phyloP scores from a whole-genome alignment of 441 rosid genomes.

The Daphne laureola region DNA sequence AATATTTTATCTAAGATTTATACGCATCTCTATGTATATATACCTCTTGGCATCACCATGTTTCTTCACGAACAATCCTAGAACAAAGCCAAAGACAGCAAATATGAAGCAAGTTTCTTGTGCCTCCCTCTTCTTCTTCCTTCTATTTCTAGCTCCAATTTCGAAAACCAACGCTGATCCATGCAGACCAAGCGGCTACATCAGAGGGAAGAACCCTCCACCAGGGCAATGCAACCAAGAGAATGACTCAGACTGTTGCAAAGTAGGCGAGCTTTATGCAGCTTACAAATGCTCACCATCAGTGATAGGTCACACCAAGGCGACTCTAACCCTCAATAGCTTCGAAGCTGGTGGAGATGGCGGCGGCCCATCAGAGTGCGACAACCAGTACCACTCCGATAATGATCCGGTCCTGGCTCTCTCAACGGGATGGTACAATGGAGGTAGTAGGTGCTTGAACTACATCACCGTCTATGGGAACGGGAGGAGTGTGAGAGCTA shows the following conservation, averaged over 20 bases:
- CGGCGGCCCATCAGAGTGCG: constrained; percentile 21
- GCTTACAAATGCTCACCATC: constrained; percentile 27
- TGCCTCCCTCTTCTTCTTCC: not conserved
- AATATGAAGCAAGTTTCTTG: constrained; percentile 1
- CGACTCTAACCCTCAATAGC: constrained; percentile 23
- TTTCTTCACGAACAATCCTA: too few relatives aligned
- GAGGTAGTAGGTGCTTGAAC: constrained; percentile 20
- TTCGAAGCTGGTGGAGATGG: constrained; percentile 26
- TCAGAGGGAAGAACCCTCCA: constrained; percentile 12
- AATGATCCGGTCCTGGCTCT: constrained; percentile 26
- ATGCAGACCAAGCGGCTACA: constrained; percentile 19
- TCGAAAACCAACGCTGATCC: constrained; percentile 3
- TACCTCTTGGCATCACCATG: too few relatives aligned
- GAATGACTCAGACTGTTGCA: constrained; percentile 17
- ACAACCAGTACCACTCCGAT: constrained; percentile 22
- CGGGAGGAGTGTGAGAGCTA: constrained; percentile 22
- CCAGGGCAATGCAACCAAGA: constrained; percentile 21
- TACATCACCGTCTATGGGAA: constrained; percentile 21
- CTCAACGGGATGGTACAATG: constrained; percentile 28
- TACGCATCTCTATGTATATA: too few relatives aligned
- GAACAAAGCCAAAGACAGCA: not conserved
- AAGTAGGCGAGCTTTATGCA: constrained; percentile 17
- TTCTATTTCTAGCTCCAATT: not conserved
- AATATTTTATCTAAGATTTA: too few relatives aligned
- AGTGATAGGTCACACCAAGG: constrained; percentile 21